Percentiles rank a stretch among this genome's conserved stretches.
Conservation (phyloP, 192 early-diverging fungal genomes). For the Backusella tuberculispora region DNA sequence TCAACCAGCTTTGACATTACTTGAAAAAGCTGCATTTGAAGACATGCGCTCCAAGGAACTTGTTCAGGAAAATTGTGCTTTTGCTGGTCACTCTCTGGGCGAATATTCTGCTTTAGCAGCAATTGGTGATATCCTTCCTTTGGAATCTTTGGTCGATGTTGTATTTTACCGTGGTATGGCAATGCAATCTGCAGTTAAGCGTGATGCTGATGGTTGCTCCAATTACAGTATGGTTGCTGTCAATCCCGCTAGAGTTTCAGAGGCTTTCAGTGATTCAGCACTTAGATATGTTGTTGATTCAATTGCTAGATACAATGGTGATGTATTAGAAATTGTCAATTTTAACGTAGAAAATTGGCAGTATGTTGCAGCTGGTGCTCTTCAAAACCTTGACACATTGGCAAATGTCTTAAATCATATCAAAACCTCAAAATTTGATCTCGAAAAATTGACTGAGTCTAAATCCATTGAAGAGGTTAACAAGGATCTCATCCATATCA, state of each 20-base stretch:
- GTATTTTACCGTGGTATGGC: slow-evolving; percentile 98
- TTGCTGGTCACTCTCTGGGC: slow-evolving; percentile 95
- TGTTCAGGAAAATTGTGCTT: slow-evolving; percentile 79
- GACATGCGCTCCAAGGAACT: slow-evolving; percentile 89
- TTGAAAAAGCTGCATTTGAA: slow-evolving; percentile 89
- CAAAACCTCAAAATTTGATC: slow-evolving; percentile 85
- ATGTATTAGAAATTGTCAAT: slow-evolving; percentile 93
- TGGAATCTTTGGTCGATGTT: slow-evolving; percentile 87
- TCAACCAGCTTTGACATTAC: slow-evolving; percentile 86
- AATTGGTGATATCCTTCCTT: slow-evolving; percentile 83
- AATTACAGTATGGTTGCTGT: slow-evolving; percentile 95
- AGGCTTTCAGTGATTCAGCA: slow-evolving; percentile 83
- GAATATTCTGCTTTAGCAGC: slow-evolving; percentile 92
- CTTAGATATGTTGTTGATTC: slow-evolving; percentile 81
- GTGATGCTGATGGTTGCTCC: slow-evolving; percentile 76
- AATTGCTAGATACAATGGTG: slow-evolving; percentile 76
- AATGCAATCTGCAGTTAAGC: slow-evolving; percentile 91
- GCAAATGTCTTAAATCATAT: slow-evolving; percentile 85
- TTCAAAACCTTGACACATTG: slow-evolving; percentile 79
- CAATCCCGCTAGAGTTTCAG: slow-evolving; percentile 86
- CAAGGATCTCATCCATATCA: slow-evolving; percentile 76
- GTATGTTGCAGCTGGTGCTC: slow-evolving; percentile 91
- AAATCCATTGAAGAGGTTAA: slow-evolving; percentile 86
- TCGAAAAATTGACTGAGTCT: slow-evolving; percentile 79
- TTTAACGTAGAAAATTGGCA: slow-evolving; percentile 98